These are phyloP conservation scores for Aspergillus sp. DNA, from an alignment of 2,329 filamentous ascomycete genomes.

Conservation along the genomic window DNA sequence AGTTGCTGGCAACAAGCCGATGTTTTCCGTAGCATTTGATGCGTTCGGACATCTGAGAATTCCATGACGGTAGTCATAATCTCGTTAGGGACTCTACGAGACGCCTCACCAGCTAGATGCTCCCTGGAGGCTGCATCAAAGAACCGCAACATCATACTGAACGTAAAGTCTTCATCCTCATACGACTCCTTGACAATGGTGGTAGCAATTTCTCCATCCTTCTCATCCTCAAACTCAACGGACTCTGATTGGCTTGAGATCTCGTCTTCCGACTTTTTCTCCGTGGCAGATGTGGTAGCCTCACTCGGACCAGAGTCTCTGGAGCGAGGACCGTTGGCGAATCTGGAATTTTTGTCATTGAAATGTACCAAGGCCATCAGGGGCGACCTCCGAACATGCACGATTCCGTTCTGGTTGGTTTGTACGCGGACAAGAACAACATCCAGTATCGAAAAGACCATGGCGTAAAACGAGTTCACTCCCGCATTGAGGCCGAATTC, in stretches of 20 bases:
- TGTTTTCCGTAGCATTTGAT: slow-evolving; percentile 8
- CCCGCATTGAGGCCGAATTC: slow-evolving; percentile 14
- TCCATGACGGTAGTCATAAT: slow-evolving; percentile 17
- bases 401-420: neutral
- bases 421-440: slow-evolving; percentile 15
- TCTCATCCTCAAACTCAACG: neutral
- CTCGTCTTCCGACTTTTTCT: neutral
- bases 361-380: slow-evolving; percentile 15
- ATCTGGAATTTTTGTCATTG: slow-evolving; percentile 8
- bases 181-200: neutral
- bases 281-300: neutral
- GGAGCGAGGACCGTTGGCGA: slow-evolving; percentile 9
- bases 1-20: slow-evolving; percentile 13
- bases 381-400: slow-evolving; percentile 11
- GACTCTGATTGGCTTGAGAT: neutral
- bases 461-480: slow-evolving; percentile 10
- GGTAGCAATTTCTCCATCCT: neutral
- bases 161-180: neutral
- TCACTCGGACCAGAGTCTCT: neutral
- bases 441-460: slow-evolving; percentile 20
- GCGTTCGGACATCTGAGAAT: slow-evolving; percentile 15
- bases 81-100: slow-evolving; percentile 17
- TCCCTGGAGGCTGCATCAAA: slow-evolving; percentile 10
- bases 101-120: slow-evolving; percentile 4
- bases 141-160: slow-evolving; percentile 10